A percentile compares a stretch with the other conserved stretches of the same genome.
Conservation (phyloP, 441 rosid species). For the Metrosideros polymorpha region DNA sequence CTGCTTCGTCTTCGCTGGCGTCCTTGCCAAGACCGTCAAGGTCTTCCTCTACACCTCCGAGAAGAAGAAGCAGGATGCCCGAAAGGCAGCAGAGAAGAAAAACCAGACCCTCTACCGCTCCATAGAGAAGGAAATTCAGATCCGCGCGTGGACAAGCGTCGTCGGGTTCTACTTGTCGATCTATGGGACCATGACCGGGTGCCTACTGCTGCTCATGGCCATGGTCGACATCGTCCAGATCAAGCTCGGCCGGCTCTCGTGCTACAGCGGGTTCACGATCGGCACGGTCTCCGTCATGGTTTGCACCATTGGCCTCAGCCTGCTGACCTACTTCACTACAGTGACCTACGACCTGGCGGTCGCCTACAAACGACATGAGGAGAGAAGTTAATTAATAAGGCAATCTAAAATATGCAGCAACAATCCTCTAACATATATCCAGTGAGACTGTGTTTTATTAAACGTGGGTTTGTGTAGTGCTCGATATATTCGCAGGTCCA, state of each 20-base stretch:
- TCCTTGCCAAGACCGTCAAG: background rate
- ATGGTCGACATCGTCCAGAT: constrained; percentile 1
- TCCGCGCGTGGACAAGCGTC: background rate
- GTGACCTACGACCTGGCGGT: background rate
- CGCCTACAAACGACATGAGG: no score
- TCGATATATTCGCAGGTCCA: background rate
- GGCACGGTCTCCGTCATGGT: background rate
- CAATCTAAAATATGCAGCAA: background rate
- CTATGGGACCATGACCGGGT: constrained; percentile 1
- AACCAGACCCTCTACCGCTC: no score
- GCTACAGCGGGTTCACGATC: background rate
- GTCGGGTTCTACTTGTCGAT: background rate
- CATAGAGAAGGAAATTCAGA: no score
- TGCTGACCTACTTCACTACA: background rate
- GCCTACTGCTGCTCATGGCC: background rate
- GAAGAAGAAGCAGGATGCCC: background rate
- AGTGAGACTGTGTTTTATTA: background rate
- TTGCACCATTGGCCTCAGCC: background rate
- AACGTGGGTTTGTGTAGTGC: background rate
- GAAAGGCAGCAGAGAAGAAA: background rate
- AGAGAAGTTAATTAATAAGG: background rate
- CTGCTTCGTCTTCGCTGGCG: background rate
- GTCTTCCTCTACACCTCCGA: background rate
- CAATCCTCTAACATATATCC: background rate
- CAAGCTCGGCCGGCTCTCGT: background rate